These are phyloP conservation scores for Nephelium lappaceum DNA, from an alignment of 345 rosid species.

Conservation along the genomic window DNA sequence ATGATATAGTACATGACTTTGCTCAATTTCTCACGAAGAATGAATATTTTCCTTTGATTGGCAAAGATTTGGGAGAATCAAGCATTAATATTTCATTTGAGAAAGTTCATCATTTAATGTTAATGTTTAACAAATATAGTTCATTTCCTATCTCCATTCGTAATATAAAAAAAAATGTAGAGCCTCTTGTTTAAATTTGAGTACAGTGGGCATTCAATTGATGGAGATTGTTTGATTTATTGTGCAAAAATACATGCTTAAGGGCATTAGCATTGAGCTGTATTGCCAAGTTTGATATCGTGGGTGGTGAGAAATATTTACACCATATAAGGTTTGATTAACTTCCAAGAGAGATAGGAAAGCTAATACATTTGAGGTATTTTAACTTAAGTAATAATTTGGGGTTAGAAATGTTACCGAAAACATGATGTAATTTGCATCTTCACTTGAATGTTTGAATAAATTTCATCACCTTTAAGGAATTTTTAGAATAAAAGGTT, in stretches of 20 bases:
- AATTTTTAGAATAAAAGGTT: no score
- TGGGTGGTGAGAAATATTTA: accelerated
- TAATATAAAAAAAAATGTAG: no score
- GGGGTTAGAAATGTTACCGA: slow-evolving; percentile 15
- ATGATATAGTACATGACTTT: background rate
- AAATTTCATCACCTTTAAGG: no score
- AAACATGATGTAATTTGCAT: slow-evolving; percentile 15
- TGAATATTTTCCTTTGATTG: background rate
- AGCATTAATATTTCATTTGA: background rate
- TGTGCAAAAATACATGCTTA: no score
- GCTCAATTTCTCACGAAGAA: background rate
- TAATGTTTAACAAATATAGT: background rate
- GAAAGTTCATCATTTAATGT: slow-evolving; percentile 20
- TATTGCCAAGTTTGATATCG: background rate
- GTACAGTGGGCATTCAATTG: no score
- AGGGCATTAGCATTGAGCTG: background rate
- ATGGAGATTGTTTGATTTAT: no score
- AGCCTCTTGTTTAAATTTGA: no score
- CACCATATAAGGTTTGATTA: background rate
- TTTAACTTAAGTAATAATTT: slow-evolving; percentile 16
- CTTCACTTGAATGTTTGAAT: background rate
- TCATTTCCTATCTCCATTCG: background rate
- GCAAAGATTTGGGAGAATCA: no score
- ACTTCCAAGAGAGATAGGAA: slow-evolving; percentile 21
- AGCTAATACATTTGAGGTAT: slow-evolving; percentile 24